Base-by-base conservation (phyloP, 768 basidiomycete genomes). In the Leccinellum luteum region DNA sequence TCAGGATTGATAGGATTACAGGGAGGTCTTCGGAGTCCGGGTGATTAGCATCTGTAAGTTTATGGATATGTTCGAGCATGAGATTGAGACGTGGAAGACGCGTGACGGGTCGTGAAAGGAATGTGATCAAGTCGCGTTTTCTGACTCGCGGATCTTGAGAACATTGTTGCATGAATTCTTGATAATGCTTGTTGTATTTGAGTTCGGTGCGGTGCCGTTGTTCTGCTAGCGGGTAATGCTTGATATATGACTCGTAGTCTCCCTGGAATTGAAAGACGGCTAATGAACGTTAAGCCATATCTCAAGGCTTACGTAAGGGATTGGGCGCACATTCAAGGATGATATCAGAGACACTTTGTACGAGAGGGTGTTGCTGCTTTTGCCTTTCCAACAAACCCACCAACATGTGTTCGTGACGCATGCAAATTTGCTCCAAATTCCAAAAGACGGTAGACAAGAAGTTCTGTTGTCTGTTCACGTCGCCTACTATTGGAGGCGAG, bases 211-310 rank as follows among this genome's bases (percentile, higher is more conserved):
- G 87, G 64, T 95, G 91, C 25, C 79, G 79, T 10, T 90, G 89
- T 66, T 94, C 90, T 1, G 94, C 84, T 47, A 95, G 77, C 4
- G 93, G 93, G 60, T 94, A 95, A 60, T 93, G 85, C 66, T 93
- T 90, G 73, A 94, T 90, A 71, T 94, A 94, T 1, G 78, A 77
- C 61, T 93, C 92, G 60, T 94, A 94, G 9, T 81, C 82, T 14
- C 74, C 71, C 38, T 84, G 83, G 70, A 89, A 90, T 31, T 70
- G 64, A 49, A 75, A 66, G 14, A 69, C 61, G 27, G 73, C 71
- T 75, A 52, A 58, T 48, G 56, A 52, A 60, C 43, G n/a, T 60
- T 70, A 41, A 72, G 61, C 30, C 21, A 52, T 41, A 48, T 55
- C 10, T 56, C 51, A 60, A 55, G 25, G 55, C 21, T 49, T 35